Conservation (phyloP, 768 basidiomycete genomes). For the Rhodosporidiobolus odoratus region DNA sequence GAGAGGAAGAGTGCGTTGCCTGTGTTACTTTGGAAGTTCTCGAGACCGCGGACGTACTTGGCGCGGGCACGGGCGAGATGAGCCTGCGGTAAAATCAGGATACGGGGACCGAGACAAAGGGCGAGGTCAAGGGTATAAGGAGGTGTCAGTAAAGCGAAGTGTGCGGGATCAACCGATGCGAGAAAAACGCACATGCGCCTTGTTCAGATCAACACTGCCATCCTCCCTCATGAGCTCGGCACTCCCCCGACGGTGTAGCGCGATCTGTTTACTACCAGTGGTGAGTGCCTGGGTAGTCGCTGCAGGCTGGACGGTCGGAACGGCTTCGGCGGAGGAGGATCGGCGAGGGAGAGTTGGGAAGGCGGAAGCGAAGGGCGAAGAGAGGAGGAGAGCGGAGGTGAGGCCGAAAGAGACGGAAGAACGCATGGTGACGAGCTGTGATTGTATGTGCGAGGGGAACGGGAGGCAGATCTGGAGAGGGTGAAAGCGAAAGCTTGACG, state of each 20-base stretch:
- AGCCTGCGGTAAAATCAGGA: conserved; percentile 3
- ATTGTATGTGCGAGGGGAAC: too few relatives aligned
- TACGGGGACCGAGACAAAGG: neutral
- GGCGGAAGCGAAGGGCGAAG: neutral
- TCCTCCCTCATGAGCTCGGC: conserved; percentile 25
- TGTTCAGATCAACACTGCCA: conserved; percentile 15
- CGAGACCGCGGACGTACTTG: conserved; percentile 26
- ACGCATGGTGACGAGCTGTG: neutral
- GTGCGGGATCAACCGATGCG: too few relatives aligned
- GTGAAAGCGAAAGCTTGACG: neutral
- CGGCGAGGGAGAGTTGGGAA: neutral
- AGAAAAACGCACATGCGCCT: conserved; percentile 9
- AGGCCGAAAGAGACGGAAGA: neutral
- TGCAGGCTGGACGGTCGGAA: neutral
- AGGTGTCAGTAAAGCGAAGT: neutral
- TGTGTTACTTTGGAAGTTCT: conserved; percentile 29
- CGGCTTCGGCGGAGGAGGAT: neutral
- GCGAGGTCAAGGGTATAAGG: too few relatives aligned
- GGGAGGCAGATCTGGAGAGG: neutral
- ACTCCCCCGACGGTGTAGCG: conserved; percentile 23
- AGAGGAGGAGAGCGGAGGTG: conserved; percentile 1
- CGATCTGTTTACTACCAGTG: neutral
- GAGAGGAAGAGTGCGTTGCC: conserved; percentile 27
- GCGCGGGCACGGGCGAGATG: conserved; percentile 16
- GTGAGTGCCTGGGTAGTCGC: neutral